These are phyloP conservation scores for Thraustotheca clavata DNA, from an alignment of 352 stramenopile genomes.

Conservation along the genomic window DNA sequence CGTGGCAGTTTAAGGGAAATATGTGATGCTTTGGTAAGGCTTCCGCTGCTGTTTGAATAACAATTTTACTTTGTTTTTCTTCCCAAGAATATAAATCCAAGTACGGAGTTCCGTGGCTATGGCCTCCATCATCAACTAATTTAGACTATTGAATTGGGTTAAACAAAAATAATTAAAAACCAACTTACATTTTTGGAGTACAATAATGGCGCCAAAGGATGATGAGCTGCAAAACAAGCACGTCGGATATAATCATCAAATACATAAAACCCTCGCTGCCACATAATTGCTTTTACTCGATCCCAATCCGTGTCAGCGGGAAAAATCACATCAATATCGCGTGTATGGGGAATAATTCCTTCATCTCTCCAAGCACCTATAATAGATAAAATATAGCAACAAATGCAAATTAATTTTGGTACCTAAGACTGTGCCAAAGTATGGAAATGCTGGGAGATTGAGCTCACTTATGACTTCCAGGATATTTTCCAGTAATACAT, in stretches of 20 bases:
- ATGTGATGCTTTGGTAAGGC: background rate
- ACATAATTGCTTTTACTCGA: background rate
- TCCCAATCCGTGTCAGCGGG: background rate
- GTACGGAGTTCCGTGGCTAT: background rate
- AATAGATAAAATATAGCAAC: background rate
- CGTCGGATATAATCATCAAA: background rate
- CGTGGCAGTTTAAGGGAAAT: background rate
- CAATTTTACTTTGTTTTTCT: background rate
- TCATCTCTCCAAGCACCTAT: background rate
- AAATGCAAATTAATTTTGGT: background rate
- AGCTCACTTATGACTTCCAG: background rate
- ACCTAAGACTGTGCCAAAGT: background rate
- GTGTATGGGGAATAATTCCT: background rate
- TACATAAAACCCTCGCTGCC: background rate
- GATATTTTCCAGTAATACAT: background rate
- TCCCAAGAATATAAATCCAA: background rate
- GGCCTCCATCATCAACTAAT: background rate
- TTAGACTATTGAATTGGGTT: background rate
- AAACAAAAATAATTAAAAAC: background rate
- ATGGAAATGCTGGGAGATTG: background rate
- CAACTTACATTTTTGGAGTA: background rate
- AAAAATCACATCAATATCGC: background rate
- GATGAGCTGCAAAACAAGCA: background rate
- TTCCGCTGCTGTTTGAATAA: background rate
- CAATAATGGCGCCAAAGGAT: background rate